A percentile compares a stretch with the other conserved stretches of the same genome.
Conservation (phyloP, 2,329 filamentous ascomycete species). For the Colletotrichum trifolii region DNA sequence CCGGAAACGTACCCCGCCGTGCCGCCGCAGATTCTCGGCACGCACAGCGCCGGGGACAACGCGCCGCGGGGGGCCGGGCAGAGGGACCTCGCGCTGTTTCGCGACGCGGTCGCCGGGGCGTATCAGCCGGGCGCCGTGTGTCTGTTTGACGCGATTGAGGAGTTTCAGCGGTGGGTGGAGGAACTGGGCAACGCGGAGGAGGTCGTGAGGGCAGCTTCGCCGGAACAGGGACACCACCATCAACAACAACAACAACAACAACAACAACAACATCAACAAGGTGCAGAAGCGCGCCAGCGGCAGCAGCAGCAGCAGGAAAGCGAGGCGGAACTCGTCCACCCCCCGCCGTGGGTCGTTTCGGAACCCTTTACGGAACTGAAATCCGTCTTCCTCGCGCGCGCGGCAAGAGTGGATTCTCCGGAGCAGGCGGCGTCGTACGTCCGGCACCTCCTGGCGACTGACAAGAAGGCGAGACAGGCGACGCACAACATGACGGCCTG, state of each 20-base stretch:
- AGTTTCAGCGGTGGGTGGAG: slow-evolving; percentile 53
- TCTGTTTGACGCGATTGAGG: slow-evolving; percentile 90
- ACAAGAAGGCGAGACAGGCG: slow-evolving; percentile 86
- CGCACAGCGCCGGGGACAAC: slow-evolving; percentile 78
- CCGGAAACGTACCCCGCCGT: slow-evolving; percentile 78
- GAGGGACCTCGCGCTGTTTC: slow-evolving; percentile 75
- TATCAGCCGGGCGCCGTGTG: slow-evolving; percentile 83
- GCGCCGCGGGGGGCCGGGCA: slow-evolving; percentile 78
- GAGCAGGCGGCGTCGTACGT: slow-evolving; percentile 78
- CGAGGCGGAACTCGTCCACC: not conserved
- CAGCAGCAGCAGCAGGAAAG: not conserved
- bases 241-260: slow-evolving; percentile 33
- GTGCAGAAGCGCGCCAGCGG: not conserved
- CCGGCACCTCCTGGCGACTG: slow-evolving; percentile 79
- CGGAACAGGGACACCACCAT: not conserved
- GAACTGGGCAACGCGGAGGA: slow-evolving; percentile 30
- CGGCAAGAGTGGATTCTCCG: slow-evolving; percentile 75
- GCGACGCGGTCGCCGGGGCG: slow-evolving; percentile 72
- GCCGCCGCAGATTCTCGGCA: slow-evolving; percentile 79
- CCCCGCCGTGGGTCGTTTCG: slow-evolving; percentile 77
- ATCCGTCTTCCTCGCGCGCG: slow-evolving; percentile 87
- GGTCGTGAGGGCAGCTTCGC: slow-evolving; percentile 8
- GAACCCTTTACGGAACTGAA: slow-evolving; percentile 82
- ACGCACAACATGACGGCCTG: slow-evolving; percentile 97
- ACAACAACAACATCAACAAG: slow-evolving; percentile 33